Evolutionary conservation across 805 yeast genomes (phyloP), one percentile per base, ranked within the genome.

Genomic region (Saccharomycopsis sp.): DNA sequence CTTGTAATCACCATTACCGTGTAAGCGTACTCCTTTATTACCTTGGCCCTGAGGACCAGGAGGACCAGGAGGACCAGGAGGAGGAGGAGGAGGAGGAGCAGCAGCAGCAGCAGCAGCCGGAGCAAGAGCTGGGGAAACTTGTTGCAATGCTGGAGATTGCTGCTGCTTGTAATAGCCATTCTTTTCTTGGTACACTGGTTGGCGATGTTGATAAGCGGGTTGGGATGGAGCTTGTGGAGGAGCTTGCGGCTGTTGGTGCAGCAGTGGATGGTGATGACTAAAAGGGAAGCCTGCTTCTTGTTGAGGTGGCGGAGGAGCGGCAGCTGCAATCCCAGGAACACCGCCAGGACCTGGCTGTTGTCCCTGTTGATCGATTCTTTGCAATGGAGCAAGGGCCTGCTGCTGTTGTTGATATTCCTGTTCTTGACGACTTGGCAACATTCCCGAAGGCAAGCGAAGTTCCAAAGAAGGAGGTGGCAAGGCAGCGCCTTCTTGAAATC

Each of bases 401-500:
- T 20, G 40, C 29, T 40, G 39, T 16, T 32, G 36, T 19, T 36
- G 47, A 13, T 12, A n/a, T 22, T 39, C 47, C 8, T 16, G 36
- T 15, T 61, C 61, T 59, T 60, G 52, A 10, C 57, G 48, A 34
- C 65, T 55, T 32, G 79, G 76, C n/a, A 77, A 72, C 69, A 78
- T 75, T 4, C 76, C 75, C 45, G 69, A 77, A 25, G 80, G 80
- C 55, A 74, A 59, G 56, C 73, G 63, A 48, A 78, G 73, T 60
- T 80, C 79, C 58, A 76, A 73, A 50, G 71, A 65, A 52, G 86
- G 80, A n/a, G 82, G 82, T 8, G 82, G 81, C 3, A 76, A 75
- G 17, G 76, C 71, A 42, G 61, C 52, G 39, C 83, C 82, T 50
- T 77, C 80, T 61, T 77, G 80, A 59, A 75, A 75, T 55, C 77